Percentiles rank a stretch among this genome's conserved stretches.
phyloP scores from a whole-genome alignment of 495 filamentous ascomycete species.

The Patellaria atrata region DNA sequence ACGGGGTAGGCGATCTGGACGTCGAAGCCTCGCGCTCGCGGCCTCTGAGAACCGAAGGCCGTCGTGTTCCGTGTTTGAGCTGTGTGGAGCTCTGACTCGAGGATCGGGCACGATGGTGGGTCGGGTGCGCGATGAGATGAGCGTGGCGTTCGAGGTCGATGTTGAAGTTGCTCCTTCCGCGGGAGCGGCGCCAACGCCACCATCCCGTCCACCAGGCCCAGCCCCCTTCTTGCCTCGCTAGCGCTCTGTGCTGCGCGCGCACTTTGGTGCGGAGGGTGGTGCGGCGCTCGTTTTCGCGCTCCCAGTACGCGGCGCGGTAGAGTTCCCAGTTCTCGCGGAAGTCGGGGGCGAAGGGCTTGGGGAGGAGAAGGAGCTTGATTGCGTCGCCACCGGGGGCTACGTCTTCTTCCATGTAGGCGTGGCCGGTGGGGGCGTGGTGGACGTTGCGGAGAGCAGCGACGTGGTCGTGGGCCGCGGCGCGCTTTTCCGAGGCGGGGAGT shows the following conservation, averaged over 20 bases:
- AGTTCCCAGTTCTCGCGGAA: slow-evolving; percentile 97
- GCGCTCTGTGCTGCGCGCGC: slow-evolving; percentile 45
- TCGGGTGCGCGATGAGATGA: slow-evolving; percentile 12
- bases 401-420: slow-evolving; percentile 49
- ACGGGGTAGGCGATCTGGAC: slow-evolving; percentile 16
- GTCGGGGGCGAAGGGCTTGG: slow-evolving; percentile 86
- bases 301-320: slow-evolving; percentile 90
- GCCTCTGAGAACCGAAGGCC: slow-evolving; percentile 9
- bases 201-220: slow-evolving; percentile 72
- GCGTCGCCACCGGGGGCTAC: slow-evolving; percentile 78
- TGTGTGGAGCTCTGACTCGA: slow-evolving; percentile 8
- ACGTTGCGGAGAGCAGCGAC: slow-evolving; percentile 6
- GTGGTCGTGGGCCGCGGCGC: slow-evolving; percentile 6
- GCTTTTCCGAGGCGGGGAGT: slow-evolving; percentile 12
- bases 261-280: slow-evolving; percentile 54
- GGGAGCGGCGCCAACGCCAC: slow-evolving; percentile 37
- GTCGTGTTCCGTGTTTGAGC: slow-evolving; percentile 7
- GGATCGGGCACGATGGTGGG: slow-evolving; percentile 3
- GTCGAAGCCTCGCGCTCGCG: slow-evolving; percentile 12
- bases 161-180: slow-evolving; percentile 1
- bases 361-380: slow-evolving; percentile 75
- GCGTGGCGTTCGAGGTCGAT: slow-evolving; percentile 1
- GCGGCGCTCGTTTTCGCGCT: slow-evolving; percentile 84
- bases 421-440: slow-evolving; percentile 8
- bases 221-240: slow-evolving; percentile 52